Conservation (phyloP, 805 yeast species). For the Schwanniomyces pseudopolymorphus region DNA sequence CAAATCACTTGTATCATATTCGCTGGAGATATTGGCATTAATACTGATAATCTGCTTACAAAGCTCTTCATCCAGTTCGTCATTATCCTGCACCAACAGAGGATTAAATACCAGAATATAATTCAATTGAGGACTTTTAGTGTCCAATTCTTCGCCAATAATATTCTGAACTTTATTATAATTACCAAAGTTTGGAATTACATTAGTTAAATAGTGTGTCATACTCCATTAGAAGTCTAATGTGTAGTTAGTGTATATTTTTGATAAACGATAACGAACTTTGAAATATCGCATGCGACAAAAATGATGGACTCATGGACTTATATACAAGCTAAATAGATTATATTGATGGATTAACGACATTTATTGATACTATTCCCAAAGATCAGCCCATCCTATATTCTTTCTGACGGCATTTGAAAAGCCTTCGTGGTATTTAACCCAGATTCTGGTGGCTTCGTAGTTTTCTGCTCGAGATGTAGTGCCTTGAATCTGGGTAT, state of each 20-base stretch:
- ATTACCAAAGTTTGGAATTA: conserved; percentile 24
- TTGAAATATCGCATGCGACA: not conserved
- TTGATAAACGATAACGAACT: not conserved
- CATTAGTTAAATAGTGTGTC: conserved; percentile 31
- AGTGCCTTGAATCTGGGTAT: conserved; percentile 23
- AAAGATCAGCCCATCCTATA: conserved; percentile 72
- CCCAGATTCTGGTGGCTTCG: conserved; percentile 61
- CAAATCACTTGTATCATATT: conserved; percentile 6
- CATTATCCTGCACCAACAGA: conserved; percentile 17
- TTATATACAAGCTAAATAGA: not conserved
- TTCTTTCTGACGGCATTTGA: conserved; percentile 88
- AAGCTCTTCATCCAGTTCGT: conserved; percentile 29
- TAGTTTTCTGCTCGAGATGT: conserved; percentile 23
- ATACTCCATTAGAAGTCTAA: conserved; percentile 8
- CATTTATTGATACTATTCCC: conserved; percentile 29
- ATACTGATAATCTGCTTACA: conserved; percentile 27
- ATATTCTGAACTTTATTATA: not conserved
- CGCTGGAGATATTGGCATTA: conserved; percentile 5
- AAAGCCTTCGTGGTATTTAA: conserved; percentile 89
- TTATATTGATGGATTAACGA: not conserved
- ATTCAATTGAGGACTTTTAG: conserved; percentile 11
- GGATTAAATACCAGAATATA: conserved; percentile 35
- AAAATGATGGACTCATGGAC: not conserved
- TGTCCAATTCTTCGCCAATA: not conserved
- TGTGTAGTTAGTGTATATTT: not conserved